Evolutionary conservation across 2,329 filamentous ascomycete genomes (phyloP).

Genomic region (Diaporthe batatas): DNA sequence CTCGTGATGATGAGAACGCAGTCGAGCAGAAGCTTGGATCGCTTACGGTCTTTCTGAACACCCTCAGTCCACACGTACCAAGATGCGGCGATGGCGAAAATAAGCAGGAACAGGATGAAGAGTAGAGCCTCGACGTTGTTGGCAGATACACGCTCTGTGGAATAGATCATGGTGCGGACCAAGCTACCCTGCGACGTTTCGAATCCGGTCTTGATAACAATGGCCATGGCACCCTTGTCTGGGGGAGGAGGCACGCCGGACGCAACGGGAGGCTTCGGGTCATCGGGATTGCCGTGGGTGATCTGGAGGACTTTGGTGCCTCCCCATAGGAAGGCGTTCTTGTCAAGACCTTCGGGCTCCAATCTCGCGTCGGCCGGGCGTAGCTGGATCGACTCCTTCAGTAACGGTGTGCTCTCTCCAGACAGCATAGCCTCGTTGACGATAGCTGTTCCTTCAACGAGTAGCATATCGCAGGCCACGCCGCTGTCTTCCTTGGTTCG

Average conservation of each 20-base stretch:
- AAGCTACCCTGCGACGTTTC: slow-evolving; percentile 98
- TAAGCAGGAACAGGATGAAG: slow-evolving; percentile 95
- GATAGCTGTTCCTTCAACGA: slow-evolving; percentile 95
- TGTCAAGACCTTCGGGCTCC: slow-evolving; percentile 92
- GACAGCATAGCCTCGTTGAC: slow-evolving; percentile 99
- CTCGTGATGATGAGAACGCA: slow-evolving; percentile 98
- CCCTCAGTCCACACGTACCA: slow-evolving; percentile 99
- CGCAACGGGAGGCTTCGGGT: slow-evolving; percentile 77
- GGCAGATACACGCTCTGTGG: slow-evolving; percentile 97
- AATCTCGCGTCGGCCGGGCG: slow-evolving; percentile 84
- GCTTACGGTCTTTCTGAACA: slow-evolving; percentile 92
- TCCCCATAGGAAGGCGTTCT: slow-evolving; percentile 96
- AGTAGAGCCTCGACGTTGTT: slow-evolving; percentile 97
- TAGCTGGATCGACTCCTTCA: slow-evolving; percentile 96
- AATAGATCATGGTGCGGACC: slow-evolving; percentile 99
- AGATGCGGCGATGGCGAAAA: slow-evolving; percentile 96
- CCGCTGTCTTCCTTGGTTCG: slow-evolving; percentile 97
- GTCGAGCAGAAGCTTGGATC: slow-evolving; percentile 96
- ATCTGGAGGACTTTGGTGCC: slow-evolving; percentile 98
- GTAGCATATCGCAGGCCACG: slow-evolving; percentile 95
- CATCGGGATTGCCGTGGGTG: slow-evolving; percentile 84
- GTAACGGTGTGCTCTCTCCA: slow-evolving; percentile 93
- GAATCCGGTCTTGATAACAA: slow-evolving; percentile 97
- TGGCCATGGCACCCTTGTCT: slow-evolving; percentile 92
- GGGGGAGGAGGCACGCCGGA: slow-evolving; percentile 88